A percentile compares a stretch with the other conserved stretches of the same genome.
Conservation (phyloP, 2,329 filamentous ascomycete genomes). For the Fusarium incarnatum region DNA sequence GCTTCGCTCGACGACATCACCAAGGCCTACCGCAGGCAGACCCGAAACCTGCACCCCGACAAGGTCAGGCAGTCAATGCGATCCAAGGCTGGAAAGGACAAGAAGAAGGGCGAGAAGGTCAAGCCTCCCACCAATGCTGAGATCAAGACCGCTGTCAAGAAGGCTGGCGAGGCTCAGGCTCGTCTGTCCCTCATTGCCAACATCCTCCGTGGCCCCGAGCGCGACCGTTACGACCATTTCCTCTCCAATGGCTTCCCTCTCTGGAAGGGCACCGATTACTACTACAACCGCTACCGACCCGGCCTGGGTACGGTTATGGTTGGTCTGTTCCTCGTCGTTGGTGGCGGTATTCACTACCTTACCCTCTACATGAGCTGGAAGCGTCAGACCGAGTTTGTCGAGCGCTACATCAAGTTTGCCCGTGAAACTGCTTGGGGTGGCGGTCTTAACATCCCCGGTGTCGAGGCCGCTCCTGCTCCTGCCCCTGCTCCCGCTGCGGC, state of each 20-base stretch:
- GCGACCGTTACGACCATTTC: slow-evolving; percentile 96
- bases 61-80: slow-evolving; percentile 90
- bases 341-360: slow-evolving; percentile 88
- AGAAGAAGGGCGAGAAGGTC: slow-evolving; percentile 69
- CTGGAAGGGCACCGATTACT: slow-evolving; percentile 98
- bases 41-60: slow-evolving; percentile 88
- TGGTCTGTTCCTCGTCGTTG: slow-evolving; percentile 84
- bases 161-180: slow-evolving; percentile 84
- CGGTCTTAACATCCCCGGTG: slow-evolving; percentile 76
- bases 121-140: slow-evolving; percentile 80
- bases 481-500: slow-evolving; percentile 58
- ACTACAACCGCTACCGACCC: slow-evolving; percentile 93
- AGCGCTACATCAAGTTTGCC: slow-evolving; percentile 91
- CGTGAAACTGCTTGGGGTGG: slow-evolving; percentile 91
- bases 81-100: slow-evolving; percentile 71
- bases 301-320: slow-evolving; percentile 86
- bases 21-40: slow-evolving; percentile 93
- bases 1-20: slow-evolving; percentile 89
- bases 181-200: slow-evolving; percentile 86
- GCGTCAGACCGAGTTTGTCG: slow-evolving; percentile 89
- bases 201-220: slow-evolving; percentile 82
- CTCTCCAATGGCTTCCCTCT: slow-evolving; percentile 90
- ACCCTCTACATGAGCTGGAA: slow-evolving; percentile 88
- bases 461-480: slow-evolving; percentile 62
- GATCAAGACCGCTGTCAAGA: slow-evolving; percentile 81